Percentiles rank a stretch among this genome's conserved stretches.
These are phyloP conservation scores for Selenicereus undatus DNA, from an alignment of 148 eudicot species.

Conservation along the genomic window DNA sequence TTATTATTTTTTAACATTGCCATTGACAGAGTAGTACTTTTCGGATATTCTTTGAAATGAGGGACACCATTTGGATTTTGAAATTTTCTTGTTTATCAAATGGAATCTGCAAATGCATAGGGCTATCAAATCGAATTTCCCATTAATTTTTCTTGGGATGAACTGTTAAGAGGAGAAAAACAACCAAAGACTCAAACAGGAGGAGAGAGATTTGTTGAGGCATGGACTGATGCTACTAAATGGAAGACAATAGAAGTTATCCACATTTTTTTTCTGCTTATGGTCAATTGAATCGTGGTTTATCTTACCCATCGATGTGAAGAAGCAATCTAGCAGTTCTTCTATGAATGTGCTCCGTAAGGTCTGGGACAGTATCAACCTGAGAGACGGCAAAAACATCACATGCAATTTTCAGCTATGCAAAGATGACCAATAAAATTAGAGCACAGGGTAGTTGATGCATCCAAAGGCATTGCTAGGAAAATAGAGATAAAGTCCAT, in stretches of 20 bases:
- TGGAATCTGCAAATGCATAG: too few relatives aligned
- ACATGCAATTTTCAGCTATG: not conserved
- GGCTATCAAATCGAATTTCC: too few relatives aligned
- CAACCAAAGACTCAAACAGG: not conserved
- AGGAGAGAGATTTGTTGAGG: not conserved
- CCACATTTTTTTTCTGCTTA: not conserved
- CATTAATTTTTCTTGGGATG: not conserved
- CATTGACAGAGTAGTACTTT: too few relatives aligned
- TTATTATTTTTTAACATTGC: too few relatives aligned
- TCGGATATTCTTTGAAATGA: too few relatives aligned
- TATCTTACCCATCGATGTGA: constrained; percentile 82
- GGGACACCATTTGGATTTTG: too few relatives aligned
- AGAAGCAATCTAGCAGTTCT: constrained; percentile 85
- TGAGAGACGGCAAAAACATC: constrained; percentile 33
- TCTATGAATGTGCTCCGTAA: constrained; percentile 74
- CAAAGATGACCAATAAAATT: not conserved
- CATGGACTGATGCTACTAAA: not conserved
- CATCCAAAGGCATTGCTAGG: not conserved
- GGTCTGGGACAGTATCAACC: constrained; percentile 95
- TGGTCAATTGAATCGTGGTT: not conserved
- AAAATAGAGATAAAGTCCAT: not conserved
- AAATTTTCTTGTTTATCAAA: too few relatives aligned
- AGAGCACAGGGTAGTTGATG: not conserved
- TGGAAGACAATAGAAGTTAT: not conserved
- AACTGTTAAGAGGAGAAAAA: not conserved